Conservation (phyloP, 1,139 yeast species). For the Blastobotrys persicus region DNA sequence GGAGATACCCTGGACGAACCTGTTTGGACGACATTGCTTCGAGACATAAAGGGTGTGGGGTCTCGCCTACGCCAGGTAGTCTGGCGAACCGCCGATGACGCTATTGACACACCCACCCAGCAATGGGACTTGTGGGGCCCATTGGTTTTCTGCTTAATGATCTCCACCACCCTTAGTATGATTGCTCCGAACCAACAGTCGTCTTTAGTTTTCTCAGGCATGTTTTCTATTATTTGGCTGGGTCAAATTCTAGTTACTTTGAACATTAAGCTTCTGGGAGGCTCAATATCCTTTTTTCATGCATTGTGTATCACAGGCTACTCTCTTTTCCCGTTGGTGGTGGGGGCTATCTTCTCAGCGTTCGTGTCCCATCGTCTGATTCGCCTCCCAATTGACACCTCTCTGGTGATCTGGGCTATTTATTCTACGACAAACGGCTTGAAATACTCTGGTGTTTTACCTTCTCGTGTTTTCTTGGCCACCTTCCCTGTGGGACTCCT, state of each 20-base stretch:
- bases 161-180: slow-evolving; percentile 51
- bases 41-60: slow-evolving; percentile 69
- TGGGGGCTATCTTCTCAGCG: slow-evolving; percentile 62
- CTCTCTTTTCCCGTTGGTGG: slow-evolving; percentile 71
- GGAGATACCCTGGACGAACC: slow-evolving; percentile 88
- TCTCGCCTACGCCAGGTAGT: slow-evolving; percentile 62
- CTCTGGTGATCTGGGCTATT: slow-evolving; percentile 69
- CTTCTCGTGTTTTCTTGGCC: slow-evolving; percentile 69
- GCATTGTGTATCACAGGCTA: slow-evolving; percentile 82
- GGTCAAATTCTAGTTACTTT: slow-evolving; percentile 54
- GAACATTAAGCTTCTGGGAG: slow-evolving; percentile 75
- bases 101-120: slow-evolving; percentile 23
- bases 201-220: slow-evolving; percentile 59
- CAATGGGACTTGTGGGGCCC: slow-evolving; percentile 96
- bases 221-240: slow-evolving; percentile 58
- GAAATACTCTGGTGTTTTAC: slow-evolving; percentile 65
- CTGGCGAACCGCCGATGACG: slow-evolving; percentile 44
- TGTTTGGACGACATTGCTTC: slow-evolving; percentile 60
- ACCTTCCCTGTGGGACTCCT: slow-evolving; percentile 77
- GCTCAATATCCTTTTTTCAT: slow-evolving; percentile 68
- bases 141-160: slow-evolving; percentile 62
- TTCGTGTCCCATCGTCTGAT: slow-evolving; percentile 54
- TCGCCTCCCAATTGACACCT: slow-evolving; percentile 51
- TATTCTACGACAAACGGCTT: slow-evolving; percentile 66
- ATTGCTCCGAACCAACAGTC: slow-evolving; percentile 42